Percentiles rank a stretch among this genome's conserved stretches.
phyloP scores from a whole-genome alignment of 108 stramenopile species.

The Fragilaria crotonensis region DNA sequence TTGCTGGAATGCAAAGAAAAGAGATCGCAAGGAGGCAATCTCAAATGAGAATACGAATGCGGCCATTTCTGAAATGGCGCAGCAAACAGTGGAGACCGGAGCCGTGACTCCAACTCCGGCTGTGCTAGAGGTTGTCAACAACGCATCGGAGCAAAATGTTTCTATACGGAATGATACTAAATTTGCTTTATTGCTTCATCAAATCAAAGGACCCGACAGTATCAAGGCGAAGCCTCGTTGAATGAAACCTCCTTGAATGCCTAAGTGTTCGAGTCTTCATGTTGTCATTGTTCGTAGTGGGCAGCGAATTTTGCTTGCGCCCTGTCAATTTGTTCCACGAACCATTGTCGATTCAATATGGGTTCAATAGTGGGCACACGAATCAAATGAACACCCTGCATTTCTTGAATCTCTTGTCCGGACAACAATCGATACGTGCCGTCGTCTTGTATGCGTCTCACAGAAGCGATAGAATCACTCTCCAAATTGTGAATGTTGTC shows the following conservation, averaged over 20 bases:
- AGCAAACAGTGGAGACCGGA: no score
- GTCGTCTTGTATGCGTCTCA: conserved; percentile 39
- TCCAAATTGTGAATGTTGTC: conserved; percentile 82
- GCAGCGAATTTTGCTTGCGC: conserved; percentile 22
- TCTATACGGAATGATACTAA: background rate
- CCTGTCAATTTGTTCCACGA: conserved; percentile 48
- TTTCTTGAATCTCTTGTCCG: conserved; percentile 28
- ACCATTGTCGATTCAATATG: conserved; percentile 65
- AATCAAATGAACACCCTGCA: conserved; percentile 69
- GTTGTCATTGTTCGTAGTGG: no score
- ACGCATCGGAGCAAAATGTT: no score
- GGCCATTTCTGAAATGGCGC: no score
- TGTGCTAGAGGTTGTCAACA: no score
- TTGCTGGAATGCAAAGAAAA: no score
- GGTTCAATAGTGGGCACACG: conserved; percentile 77
- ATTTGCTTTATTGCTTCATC: conserved; percentile 4
- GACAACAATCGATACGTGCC: conserved; percentile 30
- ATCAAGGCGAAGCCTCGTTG: no score
- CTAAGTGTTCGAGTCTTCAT: no score
- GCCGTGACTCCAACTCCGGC: no score
- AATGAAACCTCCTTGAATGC: no score
- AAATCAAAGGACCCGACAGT: conserved; percentile 36
- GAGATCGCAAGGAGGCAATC: no score
- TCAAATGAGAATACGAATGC: no score
- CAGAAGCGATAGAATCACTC: conserved; percentile 62